Base-by-base conservation (phyloP, 345 rosid species). In the Syzygium grande region DNA sequence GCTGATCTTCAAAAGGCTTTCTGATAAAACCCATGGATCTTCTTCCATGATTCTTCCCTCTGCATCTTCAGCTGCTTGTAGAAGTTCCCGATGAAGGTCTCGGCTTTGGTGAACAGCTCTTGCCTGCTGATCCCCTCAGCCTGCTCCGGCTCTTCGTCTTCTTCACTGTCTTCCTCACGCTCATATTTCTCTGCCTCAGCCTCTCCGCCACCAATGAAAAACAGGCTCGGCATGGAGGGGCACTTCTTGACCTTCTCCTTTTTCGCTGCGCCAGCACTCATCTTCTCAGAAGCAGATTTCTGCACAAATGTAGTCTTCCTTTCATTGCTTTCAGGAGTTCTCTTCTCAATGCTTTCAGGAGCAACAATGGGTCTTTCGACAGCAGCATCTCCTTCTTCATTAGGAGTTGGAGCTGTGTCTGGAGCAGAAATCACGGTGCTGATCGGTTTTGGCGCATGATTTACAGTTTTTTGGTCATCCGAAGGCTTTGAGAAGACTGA, bases 21-120 rank as follows among this genome's bases (percentile, higher is more conserved):
- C 88, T 91, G 91, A 87, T 92, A 92, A 56, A 92, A 68, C 84
- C 92, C 95, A 88, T 93, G 91, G 89, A 92, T 93, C 89, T 88
- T 92, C 89, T 91, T 91, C 94, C 93, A 93, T 7, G 95, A 95
- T 5, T 93, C 95, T 88, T 93, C 95, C 89, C 95, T 93, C 84
- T 95, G 96, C 94, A 94, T 92, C 94, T 93, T 91, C 94, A 95
- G 90, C 90, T 95, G 95, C 88, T 90, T 90, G 93, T 94, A 91
- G 63, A 95, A 95, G 85, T 93, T 93, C 9, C 95, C 94, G 5
- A 95, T 95, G 87, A 95, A 95, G 27, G 52, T 90, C 88, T 95
- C 96, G 27, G 95, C 91, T 92, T 95, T 93, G 15, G 91, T 88
- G 85, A 89, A 94, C 86, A 95, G 88, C 90, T 95, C 98, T 86